Evolutionary conservation across 371 early-diverging fungal genomes (phyloP), one percentile per base, ranked within the genome.

Genomic region (Conidiobolus coronatus): DNA sequence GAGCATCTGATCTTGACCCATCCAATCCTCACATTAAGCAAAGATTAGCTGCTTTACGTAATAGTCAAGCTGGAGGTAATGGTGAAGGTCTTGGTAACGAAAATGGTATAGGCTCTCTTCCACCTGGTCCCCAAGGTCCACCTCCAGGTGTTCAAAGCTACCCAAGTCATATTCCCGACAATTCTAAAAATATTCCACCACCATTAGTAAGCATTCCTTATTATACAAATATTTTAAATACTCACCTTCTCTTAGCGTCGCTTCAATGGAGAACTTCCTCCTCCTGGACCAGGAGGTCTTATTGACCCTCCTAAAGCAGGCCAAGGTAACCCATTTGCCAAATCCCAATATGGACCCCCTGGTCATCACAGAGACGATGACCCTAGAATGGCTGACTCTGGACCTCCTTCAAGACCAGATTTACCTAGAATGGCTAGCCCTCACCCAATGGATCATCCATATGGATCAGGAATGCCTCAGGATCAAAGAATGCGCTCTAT

Each of bases 1-100:
- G 87, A 14, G 98, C 95, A 1, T 69, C 77, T 7, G 90, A 93
- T 57, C 60, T 91, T 23, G 93, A 93, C 56, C 92, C 90, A 0
- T 61, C 60, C 33, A 83, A 85, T 48, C 56, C 75, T 2, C 75
- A 78, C 46, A 86, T 92, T 29, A 79, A 81, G 58, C 82, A 87
- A 57, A 65, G 85, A 12, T 58, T 89, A 8, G 68, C 67, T 21
- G 59, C 66, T 34, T 45, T 76, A 43, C 62, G 69, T 48, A 65
- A 63, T 39, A 43, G 46, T 38, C 52, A 53, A 48, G 43, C 46
- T 38, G 50, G 42, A 17, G 52, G 51, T 20, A 48, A 15, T 35
- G n/a, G 35, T 41, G 8, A 33, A 49, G 13, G 19, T 34, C 17
- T 39, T 17, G 40, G 9, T 36, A 18, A 24, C 12, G 36, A 39